Evolutionary conservation across 2,329 filamentous ascomycete species (phyloP), one percentile per base, ranked within the genome.

Genomic region (Colletotrichum endophyticum): DNA sequence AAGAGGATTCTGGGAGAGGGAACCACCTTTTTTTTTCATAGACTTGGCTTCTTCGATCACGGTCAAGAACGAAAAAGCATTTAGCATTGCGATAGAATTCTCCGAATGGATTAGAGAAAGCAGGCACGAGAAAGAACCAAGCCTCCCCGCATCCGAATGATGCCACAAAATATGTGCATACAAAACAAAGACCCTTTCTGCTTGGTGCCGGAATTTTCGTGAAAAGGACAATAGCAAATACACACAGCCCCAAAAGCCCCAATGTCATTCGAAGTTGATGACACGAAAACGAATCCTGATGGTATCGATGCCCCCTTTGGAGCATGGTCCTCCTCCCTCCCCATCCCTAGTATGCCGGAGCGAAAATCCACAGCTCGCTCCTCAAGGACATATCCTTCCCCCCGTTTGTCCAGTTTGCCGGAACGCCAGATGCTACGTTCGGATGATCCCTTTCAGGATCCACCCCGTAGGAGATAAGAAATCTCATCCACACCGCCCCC

Each of bases 41-140:
- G 39, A 68, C 44, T 44, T 36, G 36, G n/a, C 25, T 53, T 39
- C 25, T 28, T 53, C 22, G 25, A 62, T 49, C 64, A 25, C 15
- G 22, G 34, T 28, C 39, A 56, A 39, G 15, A 27, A 70, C 11
- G 22, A 30, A 44, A 34, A 57, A 22, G 70, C 73, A 73, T 73
- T 53, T 66, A 64, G 57, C 73, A 76, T 76, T 57, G 73, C 69
- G 69, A 75, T 72, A 75, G 62, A 72, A 19, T 9, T 16, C 34
- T 16, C 36, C 69, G 22, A 34, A 15, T 8, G 44, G 19, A 59
- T 56, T 30, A 74, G 72, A 72, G 59, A 75, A 56, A 36, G 27
- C 27, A 66, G 19, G 32, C 72, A 56, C 8, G 5, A 44, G 32
- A 22, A 27, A 61, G 61, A 22, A 49, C n/a, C 34, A 30, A 19